A percentile compares a stretch with the other conserved stretches of the same genome.
These are phyloP conservation scores for Aureobasidium mangrovei DNA, from an alignment of 2,329 filamentous ascomycete genomes.

Conservation along the genomic window DNA sequence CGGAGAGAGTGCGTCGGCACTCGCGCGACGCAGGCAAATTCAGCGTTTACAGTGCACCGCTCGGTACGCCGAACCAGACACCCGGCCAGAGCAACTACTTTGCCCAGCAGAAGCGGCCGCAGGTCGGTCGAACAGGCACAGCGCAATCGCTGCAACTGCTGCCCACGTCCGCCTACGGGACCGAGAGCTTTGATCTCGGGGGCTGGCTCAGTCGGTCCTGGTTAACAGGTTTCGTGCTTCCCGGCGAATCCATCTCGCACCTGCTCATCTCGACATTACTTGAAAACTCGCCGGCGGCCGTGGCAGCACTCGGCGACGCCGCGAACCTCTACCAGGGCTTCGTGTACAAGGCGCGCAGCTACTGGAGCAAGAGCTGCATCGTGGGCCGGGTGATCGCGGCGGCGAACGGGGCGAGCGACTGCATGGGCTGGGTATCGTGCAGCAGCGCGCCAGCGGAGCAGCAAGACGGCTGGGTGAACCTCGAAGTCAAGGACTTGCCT, in stretches of 20 bases:
- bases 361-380: conserved; percentile 50
- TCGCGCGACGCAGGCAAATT: conserved; percentile 18
- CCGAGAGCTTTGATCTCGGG: conserved; percentile 27
- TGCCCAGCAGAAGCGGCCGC: conserved; percentile 12
- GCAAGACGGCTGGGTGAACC: conserved; percentile 42
- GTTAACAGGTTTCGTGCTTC: conserved; percentile 46
- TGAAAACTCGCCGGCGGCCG: conserved; percentile 45
- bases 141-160: conserved; percentile 14
- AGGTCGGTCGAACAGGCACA: conserved; percentile 3
- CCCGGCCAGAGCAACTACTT: conserved; percentile 14
- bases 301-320: conserved; percentile 40
- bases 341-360: conserved; percentile 40
- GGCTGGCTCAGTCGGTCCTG: conserved; percentile 50
- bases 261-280: conserved; percentile 48
- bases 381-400: conserved; percentile 46
- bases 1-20: conserved; percentile 2
- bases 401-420: conserved; percentile 37
- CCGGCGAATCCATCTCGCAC: conserved; percentile 45
- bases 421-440: conserved; percentile 46
- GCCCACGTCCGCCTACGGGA: conserved; percentile 4
- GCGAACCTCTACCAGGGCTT: conserved; percentile 49
- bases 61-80: conserved; percentile 26
- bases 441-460: conserved; percentile 32
- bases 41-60: conserved; percentile 32
- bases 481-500: conserved; percentile 31